These are phyloP conservation scores for Misopates orontium DNA, from an alignment of 257 asterid species.

Conservation along the genomic window DNA sequence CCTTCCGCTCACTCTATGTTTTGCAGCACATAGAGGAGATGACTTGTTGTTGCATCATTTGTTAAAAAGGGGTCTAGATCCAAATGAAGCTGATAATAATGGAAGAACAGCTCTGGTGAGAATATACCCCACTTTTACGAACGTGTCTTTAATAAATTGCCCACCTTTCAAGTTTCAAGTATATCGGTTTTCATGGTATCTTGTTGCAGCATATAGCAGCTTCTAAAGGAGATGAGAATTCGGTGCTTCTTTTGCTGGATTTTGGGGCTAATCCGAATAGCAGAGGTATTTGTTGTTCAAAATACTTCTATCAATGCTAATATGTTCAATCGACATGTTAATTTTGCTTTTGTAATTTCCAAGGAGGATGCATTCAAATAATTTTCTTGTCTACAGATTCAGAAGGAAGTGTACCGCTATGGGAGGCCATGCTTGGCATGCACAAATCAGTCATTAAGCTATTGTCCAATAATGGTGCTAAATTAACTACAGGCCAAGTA, in stretches of 20 bases:
- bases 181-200: no score
- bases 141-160: background rate
- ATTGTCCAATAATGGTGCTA: slow-evolving; percentile 46
- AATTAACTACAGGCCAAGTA: slow-evolving; percentile 36
- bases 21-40: slow-evolving; percentile 59
- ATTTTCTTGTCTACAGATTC: slow-evolving; percentile 42
- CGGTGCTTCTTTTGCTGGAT: slow-evolving; percentile 53
- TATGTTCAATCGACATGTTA: no score
- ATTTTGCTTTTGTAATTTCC: background rate
- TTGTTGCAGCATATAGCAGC: slow-evolving; percentile 61
- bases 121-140: background rate
- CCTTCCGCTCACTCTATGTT: slow-evolving; percentile 59
- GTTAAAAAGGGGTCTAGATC: slow-evolving; percentile 60
- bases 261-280: slow-evolving; percentile 56
- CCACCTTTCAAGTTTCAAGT: no score
- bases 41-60: slow-evolving; percentile 57
- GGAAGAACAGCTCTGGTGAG: slow-evolving; percentile 58
- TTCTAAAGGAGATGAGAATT: slow-evolving; percentile 45
- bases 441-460: slow-evolving; percentile 42
- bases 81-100: slow-evolving; percentile 57
- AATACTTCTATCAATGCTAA: no score
- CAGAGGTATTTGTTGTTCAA: slow-evolving; percentile 37
- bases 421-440: slow-evolving; percentile 57
- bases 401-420: slow-evolving; percentile 60
- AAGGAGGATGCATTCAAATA: no score